Base-by-base conservation (phyloP, 495 filamentous ascomycete species). In the Xylaria castorea region DNA sequence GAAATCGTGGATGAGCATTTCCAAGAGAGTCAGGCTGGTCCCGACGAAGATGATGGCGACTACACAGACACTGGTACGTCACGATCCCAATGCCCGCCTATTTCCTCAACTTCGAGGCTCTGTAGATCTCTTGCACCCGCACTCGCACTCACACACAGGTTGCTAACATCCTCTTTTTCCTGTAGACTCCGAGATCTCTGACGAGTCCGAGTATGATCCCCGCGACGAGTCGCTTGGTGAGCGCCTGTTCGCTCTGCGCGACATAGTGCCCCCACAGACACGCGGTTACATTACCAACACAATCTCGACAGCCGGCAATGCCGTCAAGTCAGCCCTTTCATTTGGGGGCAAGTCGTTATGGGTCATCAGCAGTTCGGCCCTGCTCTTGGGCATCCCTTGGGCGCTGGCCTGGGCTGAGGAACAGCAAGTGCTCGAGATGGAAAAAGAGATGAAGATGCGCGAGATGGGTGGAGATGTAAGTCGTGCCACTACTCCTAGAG, bases 1-100 rank as follows among this genome's bases (percentile, higher is more conserved):
- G 97, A 98, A 84, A 95, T 99, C 79, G 91, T 95, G 73, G 96
- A 99, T 81, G 94, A 97, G 85, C 93, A 96, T 82, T 97, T 98
- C 87, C 85, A 89, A 79, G 82, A 91, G 76, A 92, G 93, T 82
- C 90, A 92, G 75, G 85, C 87, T 58, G 87, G 93, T 61, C 85
- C 84, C 72, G 90, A 92, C 71, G 92, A 96, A 74, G 92, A 97
- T 60, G 94, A 95, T 53, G 92, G 91, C 63, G 93, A 95, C 81
- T 96, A 91, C 84, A 95, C 91, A 74, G 94, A 97, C 80, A 93
- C 92, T 66, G 95, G 95, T 94, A 88, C 78, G 87, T 77, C 58
- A 60, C 70, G 30, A 14, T 51, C n/a, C 46, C 5, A 3, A 51
- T 53, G 50, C 50, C 50, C 50, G 50, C 50, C 40, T 53, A 68